Percentiles rank a stretch among this genome's conserved stretches.
phyloP scores from a whole-genome alignment of 768 basidiomycete genomes.

The Hypholoma fasciculare region DNA sequence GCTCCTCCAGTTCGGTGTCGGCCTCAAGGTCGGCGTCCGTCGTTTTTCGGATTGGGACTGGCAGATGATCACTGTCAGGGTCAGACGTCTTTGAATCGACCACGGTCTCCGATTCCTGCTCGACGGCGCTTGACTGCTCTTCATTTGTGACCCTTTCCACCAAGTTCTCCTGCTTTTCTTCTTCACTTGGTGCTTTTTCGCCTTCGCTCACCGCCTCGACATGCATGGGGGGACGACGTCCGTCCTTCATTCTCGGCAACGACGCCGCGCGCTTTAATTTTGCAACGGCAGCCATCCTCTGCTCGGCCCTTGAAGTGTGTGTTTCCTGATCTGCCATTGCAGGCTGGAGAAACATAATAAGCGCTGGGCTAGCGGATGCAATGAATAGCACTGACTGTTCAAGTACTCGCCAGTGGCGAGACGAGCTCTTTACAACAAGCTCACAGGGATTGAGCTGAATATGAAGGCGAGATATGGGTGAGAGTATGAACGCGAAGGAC shows the following conservation, averaged over 20 bases:
- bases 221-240: slow-evolving; percentile 85
- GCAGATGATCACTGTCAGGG: slow-evolving; percentile 18
- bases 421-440: slow-evolving; percentile 4
- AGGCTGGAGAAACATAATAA: slow-evolving; percentile 12
- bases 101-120: slow-evolving; percentile 6
- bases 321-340: slow-evolving; percentile 47
- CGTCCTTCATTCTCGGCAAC: slow-evolving; percentile 89
- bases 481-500: not conserved
- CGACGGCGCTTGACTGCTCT: not conserved
- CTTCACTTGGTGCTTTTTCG: slow-evolving; percentile 45
- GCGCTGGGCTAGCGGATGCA: slow-evolving; percentile 9
- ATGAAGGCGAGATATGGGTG: slow-evolving; percentile 2
- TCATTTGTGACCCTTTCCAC: slow-evolving; percentile 9
- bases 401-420: slow-evolving; percentile 16
- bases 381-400: slow-evolving; percentile 14
- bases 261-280: slow-evolving; percentile 92
- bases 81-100: slow-evolving; percentile 15
- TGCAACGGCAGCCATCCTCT: slow-evolving; percentile 85
- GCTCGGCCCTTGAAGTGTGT: slow-evolving; percentile 59
- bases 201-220: slow-evolving; percentile 82
- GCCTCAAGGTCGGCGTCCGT: slow-evolving; percentile 32
- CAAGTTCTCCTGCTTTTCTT: slow-evolving; percentile 16
- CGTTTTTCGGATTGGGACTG: slow-evolving; percentile 12
- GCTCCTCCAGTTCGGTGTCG: slow-evolving; percentile 40
- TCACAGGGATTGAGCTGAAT: slow-evolving; percentile 6